Evolutionary conservation across 208 protist species (phyloP).

Genomic region (Leishmania tropica): DNA sequence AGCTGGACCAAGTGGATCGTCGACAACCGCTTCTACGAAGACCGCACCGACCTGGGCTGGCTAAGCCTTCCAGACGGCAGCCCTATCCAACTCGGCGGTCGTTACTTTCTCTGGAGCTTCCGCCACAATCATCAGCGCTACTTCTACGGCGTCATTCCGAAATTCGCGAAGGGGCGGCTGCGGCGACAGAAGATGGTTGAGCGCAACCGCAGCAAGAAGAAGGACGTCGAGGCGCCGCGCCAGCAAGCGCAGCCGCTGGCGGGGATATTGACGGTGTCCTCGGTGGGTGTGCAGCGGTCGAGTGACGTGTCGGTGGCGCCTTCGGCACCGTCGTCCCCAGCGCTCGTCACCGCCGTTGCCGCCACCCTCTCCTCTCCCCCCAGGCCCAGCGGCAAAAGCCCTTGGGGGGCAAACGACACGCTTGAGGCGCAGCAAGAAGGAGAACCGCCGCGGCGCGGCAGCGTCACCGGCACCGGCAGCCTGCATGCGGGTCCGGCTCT

Average conservation of each 20-base stretch:
- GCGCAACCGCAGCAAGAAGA: conserved; percentile 35
- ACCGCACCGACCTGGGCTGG: conserved; percentile 51
- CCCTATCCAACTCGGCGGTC: conserved; percentile 42
- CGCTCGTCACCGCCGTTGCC: neutral
- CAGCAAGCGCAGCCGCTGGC: neutral
- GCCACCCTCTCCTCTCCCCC: neutral
- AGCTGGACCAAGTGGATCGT: conserved; percentile 62
- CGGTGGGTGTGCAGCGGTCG: neutral
- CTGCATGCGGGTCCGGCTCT: neutral
- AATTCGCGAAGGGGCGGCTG: conserved; percentile 54
- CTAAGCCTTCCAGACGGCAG: conserved; percentile 31
- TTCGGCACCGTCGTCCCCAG: neutral
- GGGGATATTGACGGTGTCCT: neutral
- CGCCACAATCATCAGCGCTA: conserved; percentile 52
- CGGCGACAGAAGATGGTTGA: conserved; percentile 35
- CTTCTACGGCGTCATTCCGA: conserved; percentile 72
- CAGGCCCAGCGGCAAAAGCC: neutral
- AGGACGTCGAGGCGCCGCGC: conserved; percentile 1
- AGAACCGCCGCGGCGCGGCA: neutral
- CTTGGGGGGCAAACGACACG: neutral
- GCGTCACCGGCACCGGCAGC: neutral
- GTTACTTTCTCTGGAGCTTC: conserved; percentile 70
- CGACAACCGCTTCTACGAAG: conserved; percentile 54
- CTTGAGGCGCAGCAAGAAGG: neutral
- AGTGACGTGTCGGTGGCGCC: neutral